These are phyloP conservation scores for Chaetomium fimeti DNA, from an alignment of 495 filamentous ascomycete species.

Conservation along the genomic window DNA sequence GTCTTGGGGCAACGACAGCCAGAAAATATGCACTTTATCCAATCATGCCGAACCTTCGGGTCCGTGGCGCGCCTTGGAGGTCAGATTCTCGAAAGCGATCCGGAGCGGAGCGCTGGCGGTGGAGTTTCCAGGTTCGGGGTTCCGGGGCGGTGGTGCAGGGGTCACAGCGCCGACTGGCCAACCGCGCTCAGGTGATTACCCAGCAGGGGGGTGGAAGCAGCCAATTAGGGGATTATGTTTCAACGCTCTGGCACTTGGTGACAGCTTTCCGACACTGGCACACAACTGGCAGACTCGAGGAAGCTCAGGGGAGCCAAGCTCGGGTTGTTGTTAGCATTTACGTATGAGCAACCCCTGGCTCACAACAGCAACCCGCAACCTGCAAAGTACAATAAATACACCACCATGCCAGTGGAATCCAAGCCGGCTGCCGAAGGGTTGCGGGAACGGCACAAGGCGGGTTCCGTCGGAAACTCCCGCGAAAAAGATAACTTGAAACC, in stretches of 20 bases:
- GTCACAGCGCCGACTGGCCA: conserved; percentile 18
- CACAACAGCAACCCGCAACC: neutral
- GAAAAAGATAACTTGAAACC: neutral
- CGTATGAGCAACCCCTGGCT: neutral
- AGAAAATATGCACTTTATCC: neutral
- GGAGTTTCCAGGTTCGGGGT: conserved; percentile 3
- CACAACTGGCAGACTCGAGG: neutral
- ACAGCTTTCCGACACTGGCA: conserved; percentile 3
- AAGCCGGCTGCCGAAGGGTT: conserved; percentile 14
- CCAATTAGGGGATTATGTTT: neutral
- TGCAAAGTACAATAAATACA: too few relatives aligned
- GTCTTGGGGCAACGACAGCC: neutral
- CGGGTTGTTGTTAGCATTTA: neutral
- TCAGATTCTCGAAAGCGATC: neutral
- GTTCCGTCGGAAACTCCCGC: conserved; percentile 6
- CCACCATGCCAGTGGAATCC: conserved; percentile 7
- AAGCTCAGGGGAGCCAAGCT: neutral
- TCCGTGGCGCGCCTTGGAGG: neutral
- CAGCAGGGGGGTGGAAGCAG: conserved; percentile 4
- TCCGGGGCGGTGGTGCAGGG: conserved; percentile 13
- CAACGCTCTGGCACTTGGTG: conserved; percentile 4
- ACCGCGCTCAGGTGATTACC: conserved; percentile 21
- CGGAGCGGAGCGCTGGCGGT: conserved; percentile 13
- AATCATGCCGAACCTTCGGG: neutral
- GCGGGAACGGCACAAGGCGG: conserved; percentile 7